A percentile compares a stretch with the other conserved stretches of the same genome.
These are phyloP conservation scores for Logfia minima DNA, from an alignment of 129 eudicot genomes.

Conservation along the genomic window DNA sequence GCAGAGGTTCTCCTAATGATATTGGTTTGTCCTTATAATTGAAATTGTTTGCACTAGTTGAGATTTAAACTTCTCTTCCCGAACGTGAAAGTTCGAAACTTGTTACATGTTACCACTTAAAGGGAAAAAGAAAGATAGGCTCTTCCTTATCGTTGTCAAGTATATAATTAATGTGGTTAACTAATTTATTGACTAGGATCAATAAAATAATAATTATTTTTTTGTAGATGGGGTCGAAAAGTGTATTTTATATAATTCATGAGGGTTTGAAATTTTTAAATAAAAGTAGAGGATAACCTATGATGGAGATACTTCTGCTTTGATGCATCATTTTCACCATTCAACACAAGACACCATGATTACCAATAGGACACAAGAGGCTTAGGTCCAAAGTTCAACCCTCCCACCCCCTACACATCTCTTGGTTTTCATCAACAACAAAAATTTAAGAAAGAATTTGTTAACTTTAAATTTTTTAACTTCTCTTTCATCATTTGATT, in stretches of 20 bases:
- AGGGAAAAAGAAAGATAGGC: neutral
- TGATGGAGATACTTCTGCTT: conserved; percentile 24
- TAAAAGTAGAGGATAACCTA: conserved; percentile 13
- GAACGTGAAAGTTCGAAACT: too few species aligned
- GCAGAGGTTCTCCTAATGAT: too few species aligned
- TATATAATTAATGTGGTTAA: neutral
- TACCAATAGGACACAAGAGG: conserved; percentile 33
- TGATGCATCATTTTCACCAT: conserved; percentile 41
- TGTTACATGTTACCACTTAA: neutral
- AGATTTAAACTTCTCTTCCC: too few species aligned
- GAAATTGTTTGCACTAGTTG: too few species aligned
- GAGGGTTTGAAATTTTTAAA: neutral
- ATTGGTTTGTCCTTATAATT: too few species aligned
- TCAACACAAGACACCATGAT: conserved; percentile 38
- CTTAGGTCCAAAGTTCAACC: conserved; percentile 32
- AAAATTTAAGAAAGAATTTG: neutral
- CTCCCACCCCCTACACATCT: neutral
- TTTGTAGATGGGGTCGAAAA: neutral
- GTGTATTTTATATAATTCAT: conserved; percentile 2
- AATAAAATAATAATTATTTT: neutral
- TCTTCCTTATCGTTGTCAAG: neutral
- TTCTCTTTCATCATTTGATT: conserved; percentile 23
- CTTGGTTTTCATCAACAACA: conserved; percentile 22
- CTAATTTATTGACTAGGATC: conserved; percentile 12
- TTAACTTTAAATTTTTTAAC: neutral